A percentile compares a stretch with the other conserved stretches of the same genome.
Conservation (phyloP, 768 basidiomycete genomes). For the Kwoniella mangroviensis region DNA sequence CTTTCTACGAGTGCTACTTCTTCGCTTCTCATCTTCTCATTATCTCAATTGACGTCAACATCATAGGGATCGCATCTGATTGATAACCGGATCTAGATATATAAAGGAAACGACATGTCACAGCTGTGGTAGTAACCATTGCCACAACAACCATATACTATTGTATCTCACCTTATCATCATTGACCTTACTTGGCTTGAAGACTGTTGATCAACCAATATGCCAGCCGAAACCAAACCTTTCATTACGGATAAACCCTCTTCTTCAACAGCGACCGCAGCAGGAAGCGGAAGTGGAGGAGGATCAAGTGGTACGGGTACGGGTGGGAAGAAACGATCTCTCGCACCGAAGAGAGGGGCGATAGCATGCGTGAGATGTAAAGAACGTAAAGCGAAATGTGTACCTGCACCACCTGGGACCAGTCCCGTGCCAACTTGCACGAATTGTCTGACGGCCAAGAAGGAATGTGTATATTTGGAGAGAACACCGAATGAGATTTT, state of each 20-base stretch:
- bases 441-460: constrained; percentile 35
- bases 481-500: constrained; percentile 48
- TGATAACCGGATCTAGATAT: too few species aligned
- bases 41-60: too few species aligned
- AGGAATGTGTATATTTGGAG: constrained; percentile 43
- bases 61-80: too few species aligned
- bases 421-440: constrained; percentile 40
- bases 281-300: neutral
- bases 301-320: neutral
- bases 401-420: constrained; percentile 42
- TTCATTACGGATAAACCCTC: neutral
- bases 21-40: too few species aligned
- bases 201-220: neutral
- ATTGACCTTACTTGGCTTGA: too few species aligned
- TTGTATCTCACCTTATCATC: neutral
- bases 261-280: neutral
- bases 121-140: neutral
- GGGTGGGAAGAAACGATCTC: constrained; percentile 28
- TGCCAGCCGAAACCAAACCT: constrained; percentile 20
- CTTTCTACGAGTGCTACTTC: too few species aligned
- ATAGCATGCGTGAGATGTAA: constrained; percentile 47
- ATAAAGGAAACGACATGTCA: neutral
- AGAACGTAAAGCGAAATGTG: constrained; percentile 48
- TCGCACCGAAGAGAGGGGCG: constrained; percentile 35
- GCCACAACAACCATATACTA: neutral